Base-by-base conservation (phyloP, 1,284 basidiomycete genomes). In the Lentinus polychrous region DNA sequence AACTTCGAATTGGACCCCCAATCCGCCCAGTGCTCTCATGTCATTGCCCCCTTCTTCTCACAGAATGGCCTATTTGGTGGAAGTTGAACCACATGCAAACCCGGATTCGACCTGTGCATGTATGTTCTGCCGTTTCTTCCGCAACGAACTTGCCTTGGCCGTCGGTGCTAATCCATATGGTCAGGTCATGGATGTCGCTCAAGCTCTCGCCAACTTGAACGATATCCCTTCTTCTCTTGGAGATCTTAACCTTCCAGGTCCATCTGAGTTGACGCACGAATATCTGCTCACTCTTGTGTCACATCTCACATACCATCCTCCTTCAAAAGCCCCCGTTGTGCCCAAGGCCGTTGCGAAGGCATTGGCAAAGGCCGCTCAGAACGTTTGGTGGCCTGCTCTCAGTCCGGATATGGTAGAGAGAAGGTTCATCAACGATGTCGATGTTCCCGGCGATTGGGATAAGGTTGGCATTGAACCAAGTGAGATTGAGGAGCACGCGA, bases 61-160 rank as follows among this genome's bases (percentile, higher is more conserved):
- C 54, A 91, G 91, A 81, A 58, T 95, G 86, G 79, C 89, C 95
- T n/a, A 86, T 92, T 56, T 88, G 91, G 74, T 97, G 87, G 91
- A 89, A 91, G 65, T 78, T 98, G 55, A 99, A 98, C 74, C 69
- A 87, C 59, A 90, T 83, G 44, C 70, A 86, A 65, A 95, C 95
- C 18, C 83, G 82, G 70, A 81, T 91, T 66, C 86, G 91, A 34
- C 95, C 96, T 1, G 90, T 89, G 35, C 94, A 98, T 78, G 93
- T 94, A 72, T 68, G 81, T 64, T 59, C 43, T 58, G 52, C 49
- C 47, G 15, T 51, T 22, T 2, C 18, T 34, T 36, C 37, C 22
- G 44, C 12, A 8, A 17, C 17, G 22, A 4, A 41, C 17, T 37
- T 23, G 14, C 51, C 20, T 14, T 27, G 44, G 22, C 32, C 18